Percentiles rank a stretch among this genome's conserved stretches.
Evolutionary conservation across 352 stramenopile genomes (phyloP).

Genomic region (Phytophthora megakarya): DNA sequence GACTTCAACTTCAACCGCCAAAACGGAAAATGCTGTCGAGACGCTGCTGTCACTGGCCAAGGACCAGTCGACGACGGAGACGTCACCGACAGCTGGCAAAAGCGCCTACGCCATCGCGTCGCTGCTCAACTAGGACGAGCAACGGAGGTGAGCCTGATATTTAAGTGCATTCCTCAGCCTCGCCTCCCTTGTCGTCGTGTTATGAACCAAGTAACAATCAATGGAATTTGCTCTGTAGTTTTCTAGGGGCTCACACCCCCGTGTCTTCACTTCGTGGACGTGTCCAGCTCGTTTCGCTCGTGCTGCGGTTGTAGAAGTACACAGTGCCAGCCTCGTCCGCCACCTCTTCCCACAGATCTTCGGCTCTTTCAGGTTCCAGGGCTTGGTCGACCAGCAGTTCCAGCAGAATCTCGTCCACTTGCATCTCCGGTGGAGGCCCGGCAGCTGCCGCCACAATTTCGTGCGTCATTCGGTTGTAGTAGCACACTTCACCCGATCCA

Average conservation of each 20-base stretch:
- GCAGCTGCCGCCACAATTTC: conserved; percentile 55
- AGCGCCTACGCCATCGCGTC: conserved; percentile 55
- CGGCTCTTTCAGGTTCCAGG: not conserved
- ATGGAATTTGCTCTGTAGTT: conserved; percentile 16
- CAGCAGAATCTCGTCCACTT: conserved; percentile 71
- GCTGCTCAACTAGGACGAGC: conserved; percentile 49
- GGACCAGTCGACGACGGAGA: conserved; percentile 21
- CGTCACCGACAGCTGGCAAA: conserved; percentile 15
- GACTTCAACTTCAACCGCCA: conserved; percentile 13
- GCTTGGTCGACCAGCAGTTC: conserved; percentile 54
- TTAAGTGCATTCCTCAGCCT: conserved; percentile 30
- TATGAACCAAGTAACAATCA: conserved; percentile 30
- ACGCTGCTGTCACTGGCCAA: conserved; percentile 72
- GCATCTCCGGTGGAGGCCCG: conserved; percentile 63
- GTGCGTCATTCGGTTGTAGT: conserved; percentile 74
- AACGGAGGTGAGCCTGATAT: conserved; percentile 27
- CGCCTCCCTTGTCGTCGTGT: conserved; percentile 25
- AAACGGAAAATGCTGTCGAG: conserved; percentile 48
- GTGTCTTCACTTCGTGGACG: conserved; percentile 16
- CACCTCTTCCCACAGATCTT: conserved; percentile 70
- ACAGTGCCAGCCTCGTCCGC: conserved; percentile 67
- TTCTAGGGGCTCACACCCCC: conserved; percentile 6
- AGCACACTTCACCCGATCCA: conserved; percentile 61
- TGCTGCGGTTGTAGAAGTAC: conserved; percentile 74
- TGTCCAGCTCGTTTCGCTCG: conserved; percentile 71